Evolutionary conservation across 768 basidiomycete genomes (phyloP).

Genomic region (Boletus coccyginus): DNA sequence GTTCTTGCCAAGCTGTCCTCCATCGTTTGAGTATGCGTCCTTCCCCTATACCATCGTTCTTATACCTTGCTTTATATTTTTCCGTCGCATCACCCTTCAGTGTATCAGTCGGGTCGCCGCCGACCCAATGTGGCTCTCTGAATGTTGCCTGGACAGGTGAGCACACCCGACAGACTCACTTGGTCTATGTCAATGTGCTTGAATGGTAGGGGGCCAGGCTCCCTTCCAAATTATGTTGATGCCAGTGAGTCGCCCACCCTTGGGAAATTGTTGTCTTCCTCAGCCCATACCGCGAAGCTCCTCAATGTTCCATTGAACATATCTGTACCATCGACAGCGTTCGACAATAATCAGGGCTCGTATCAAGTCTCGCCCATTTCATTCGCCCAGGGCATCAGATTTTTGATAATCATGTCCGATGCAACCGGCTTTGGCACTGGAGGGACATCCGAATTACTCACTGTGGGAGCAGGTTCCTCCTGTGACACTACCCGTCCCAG

Average conservation of each 20-base stretch:
- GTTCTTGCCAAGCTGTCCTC: conserved; percentile 9
- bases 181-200: not conserved
- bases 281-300: conserved; percentile 35
- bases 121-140: conserved; percentile 63
- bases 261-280: not conserved
- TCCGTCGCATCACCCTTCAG: conserved; percentile 35
- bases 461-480: conserved; percentile 40
- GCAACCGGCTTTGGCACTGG: conserved; percentile 66
- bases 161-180: conserved; percentile 8
- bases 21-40: conserved; percentile 27
- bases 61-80: conserved; percentile 24
- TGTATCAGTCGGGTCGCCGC: conserved; percentile 46
- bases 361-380: conserved; percentile 46
- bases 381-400: conserved; percentile 35
- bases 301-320: conserved; percentile 56
- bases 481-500: conserved; percentile 52
- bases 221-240: conserved; percentile 50
- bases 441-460: conserved; percentile 50
- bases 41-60: conserved; percentile 21
- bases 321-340: conserved; percentile 53
- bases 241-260: conserved; percentile 41
- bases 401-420: conserved; percentile 70
- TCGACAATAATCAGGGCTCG: conserved; percentile 51
- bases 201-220: conserved; percentile 48
- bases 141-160: conserved; percentile 61